Conservation (phyloP, 2,329 filamentous ascomycete species). For the Fusarium sp. region DNA sequence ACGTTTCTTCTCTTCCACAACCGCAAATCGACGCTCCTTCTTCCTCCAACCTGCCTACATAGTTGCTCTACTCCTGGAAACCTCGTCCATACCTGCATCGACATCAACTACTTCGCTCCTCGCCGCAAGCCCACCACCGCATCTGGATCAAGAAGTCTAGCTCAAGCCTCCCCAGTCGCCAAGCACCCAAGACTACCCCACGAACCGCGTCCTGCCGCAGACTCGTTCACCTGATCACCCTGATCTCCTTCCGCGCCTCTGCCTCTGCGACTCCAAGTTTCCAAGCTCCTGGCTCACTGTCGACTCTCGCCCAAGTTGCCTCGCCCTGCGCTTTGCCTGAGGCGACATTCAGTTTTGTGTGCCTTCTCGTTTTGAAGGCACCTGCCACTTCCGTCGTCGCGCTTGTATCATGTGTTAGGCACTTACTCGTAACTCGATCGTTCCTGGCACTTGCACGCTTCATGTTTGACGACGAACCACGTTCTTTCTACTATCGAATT, state of each 20-base stretch:
- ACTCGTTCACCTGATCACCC: constrained; percentile 10
- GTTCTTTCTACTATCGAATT: background rate
- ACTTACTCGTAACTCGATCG: background rate
- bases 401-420: constrained; percentile 11
- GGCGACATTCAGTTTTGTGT: background rate
- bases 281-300: background rate
- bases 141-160: constrained; percentile 4
- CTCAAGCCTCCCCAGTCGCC: constrained; percentile 11
- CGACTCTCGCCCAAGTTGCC: background rate
- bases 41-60: constrained; percentile 2
- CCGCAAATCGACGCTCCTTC: constrained; percentile 1
- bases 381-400: background rate
- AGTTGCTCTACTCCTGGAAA: background rate
- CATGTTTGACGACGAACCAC: constrained; percentile 9
- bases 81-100: background rate
- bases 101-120: constrained; percentile 9
- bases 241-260: background rate
- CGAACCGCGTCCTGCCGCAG: constrained; percentile 14
- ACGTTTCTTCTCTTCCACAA: constrained; percentile 13
- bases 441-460: constrained; percentile 9
- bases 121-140: background rate
- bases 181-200: constrained; percentile 16
- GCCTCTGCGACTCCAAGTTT: constrained; percentile 4
- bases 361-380: background rate
- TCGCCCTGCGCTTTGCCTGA: constrained; percentile 2